Conservation (phyloP, 2,329 filamentous ascomycete genomes). For the Cordyceps sp. region DNA sequence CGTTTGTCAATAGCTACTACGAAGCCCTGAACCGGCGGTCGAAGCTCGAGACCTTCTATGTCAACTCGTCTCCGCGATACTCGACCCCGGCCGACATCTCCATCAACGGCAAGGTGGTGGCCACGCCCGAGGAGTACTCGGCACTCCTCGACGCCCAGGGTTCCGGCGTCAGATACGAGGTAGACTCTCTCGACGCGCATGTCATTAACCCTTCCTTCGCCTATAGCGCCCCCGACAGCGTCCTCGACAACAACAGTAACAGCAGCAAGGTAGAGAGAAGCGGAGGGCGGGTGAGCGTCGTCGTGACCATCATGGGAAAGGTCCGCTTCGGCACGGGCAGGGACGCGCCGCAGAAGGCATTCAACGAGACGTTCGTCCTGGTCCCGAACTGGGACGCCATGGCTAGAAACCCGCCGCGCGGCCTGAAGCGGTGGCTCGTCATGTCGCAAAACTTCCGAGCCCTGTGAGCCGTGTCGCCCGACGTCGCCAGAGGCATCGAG, state of each 20-base stretch:
- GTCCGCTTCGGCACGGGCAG: conserved; percentile 51
- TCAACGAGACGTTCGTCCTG: conserved; percentile 67
- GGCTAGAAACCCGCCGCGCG: conserved; percentile 33
- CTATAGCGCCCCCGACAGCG: conserved; percentile 34
- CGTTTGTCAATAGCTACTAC: conserved; percentile 63
- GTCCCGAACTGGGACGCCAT: conserved; percentile 56
- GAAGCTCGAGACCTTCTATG: conserved; percentile 53
- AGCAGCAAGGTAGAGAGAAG: conserved; percentile 27
- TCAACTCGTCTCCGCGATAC: conserved; percentile 37
- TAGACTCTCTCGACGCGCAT: conserved; percentile 62
- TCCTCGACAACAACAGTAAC: conserved; percentile 21
- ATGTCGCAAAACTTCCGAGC: conserved; percentile 57
- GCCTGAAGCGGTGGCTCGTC: conserved; percentile 45
- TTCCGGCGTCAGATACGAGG: conserved; percentile 46
- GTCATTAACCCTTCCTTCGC: conserved; percentile 54
- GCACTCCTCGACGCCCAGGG: conserved; percentile 50
- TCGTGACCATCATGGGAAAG: conserved; percentile 57
- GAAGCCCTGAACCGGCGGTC: conserved; percentile 49
- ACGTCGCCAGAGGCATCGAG: background rate
- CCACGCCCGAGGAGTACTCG: conserved; percentile 47
- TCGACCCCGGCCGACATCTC: conserved; percentile 49
- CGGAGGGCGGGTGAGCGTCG: conserved; percentile 47
- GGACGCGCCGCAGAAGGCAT: conserved; percentile 48
- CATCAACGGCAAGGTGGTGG: conserved; percentile 59
- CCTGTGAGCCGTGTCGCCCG: conserved; percentile 20